These are phyloP conservation scores for Escallonia herrerae DNA, from an alignment of 129 eudicot genomes.

Conservation along the genomic window DNA sequence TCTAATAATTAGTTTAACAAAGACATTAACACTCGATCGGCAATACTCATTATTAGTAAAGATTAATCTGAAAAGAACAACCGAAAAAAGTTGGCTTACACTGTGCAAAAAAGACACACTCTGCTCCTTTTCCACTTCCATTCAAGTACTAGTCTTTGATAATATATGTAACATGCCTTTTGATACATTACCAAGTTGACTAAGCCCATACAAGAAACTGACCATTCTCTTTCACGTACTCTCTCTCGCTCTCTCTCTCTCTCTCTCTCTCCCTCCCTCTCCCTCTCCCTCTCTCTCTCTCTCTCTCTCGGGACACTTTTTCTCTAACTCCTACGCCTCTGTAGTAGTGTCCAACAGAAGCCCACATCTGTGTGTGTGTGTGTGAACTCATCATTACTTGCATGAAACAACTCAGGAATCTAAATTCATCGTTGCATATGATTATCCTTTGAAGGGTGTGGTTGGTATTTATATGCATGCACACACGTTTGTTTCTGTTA, in stretches of 20 bases:
- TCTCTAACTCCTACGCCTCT: slow-evolving; percentile 12
- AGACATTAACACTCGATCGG: too few relatives aligned
- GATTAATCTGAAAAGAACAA: too few relatives aligned
- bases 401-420: slow-evolving; percentile 12
- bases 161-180: too few relatives aligned
- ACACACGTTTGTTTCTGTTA: background rate
- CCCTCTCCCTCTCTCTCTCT: slow-evolving; percentile 10
- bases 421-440: slow-evolving; percentile 9
- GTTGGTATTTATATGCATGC: background rate
- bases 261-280: slow-evolving; percentile 14
- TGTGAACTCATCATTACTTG: slow-evolving; percentile 29
- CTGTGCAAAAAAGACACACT: too few relatives aligned
- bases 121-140: background rate
- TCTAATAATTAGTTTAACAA: too few relatives aligned
- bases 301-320: slow-evolving; percentile 14
- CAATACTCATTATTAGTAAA: too few relatives aligned
- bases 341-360: slow-evolving; percentile 7
- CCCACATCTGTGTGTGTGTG: slow-evolving; percentile 12
- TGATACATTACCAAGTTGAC: slow-evolving; percentile 35
- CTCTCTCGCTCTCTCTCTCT: slow-evolving; percentile 7
- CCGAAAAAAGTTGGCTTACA: too few relatives aligned
- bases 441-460: background rate
- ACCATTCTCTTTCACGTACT: background rate
- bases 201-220: slow-evolving; percentile 22
- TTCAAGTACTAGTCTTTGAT: background rate